Base-by-base conservation (phyloP, 1,139 yeast species). In the Magnusiomyces fungicola region DNA sequence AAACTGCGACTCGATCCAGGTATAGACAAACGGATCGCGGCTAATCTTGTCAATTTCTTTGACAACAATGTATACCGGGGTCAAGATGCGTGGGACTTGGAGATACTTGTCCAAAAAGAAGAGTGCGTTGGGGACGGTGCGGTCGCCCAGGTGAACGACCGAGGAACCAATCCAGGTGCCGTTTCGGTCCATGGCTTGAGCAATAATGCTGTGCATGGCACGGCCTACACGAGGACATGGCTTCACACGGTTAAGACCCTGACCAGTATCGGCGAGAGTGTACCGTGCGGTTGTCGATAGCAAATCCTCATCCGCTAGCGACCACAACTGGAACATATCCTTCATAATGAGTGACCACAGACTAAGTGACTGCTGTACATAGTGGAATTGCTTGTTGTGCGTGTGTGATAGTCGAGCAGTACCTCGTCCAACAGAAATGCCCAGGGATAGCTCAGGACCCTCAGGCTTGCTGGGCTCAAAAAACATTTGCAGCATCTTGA, bases 91-190 rank as follows among this genome's bases (percentile, higher is more conserved):
- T 27, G 90, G 90, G 3, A 83, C 85, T 63, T 83, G 90, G 29
- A 81, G 75, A 60, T 83, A 83, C 63, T 83, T 83, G 65, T 83
- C 90, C 46, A 83, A 65, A 69, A 83, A 83, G 62, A 82, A 81
- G 52, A 83, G 64, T 0, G 90, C 88, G 61, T 83, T 83, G 1
- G 92, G 92, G 3, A 83, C 92, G 1, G 87, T 83, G 56, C 79
- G 82, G 62, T 83, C 92, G 34, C 90, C 92, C 23, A 83, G 60
- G 64, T 83, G 92, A 22, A 83, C 83, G 25, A 81, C 89, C 18
- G 83, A 77, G 6, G 86, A 79, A 1, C 92, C 92, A 41, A 83
- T 81, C 89, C 90, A 83, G 2, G 75, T 67, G 0, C 81, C 78
- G 19, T 83, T 76, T 48, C 74, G 73, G 30, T 72, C 64, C 59